Conservation (phyloP, 129 eudicot genomes). For the Centaurea solstitialis region DNA sequence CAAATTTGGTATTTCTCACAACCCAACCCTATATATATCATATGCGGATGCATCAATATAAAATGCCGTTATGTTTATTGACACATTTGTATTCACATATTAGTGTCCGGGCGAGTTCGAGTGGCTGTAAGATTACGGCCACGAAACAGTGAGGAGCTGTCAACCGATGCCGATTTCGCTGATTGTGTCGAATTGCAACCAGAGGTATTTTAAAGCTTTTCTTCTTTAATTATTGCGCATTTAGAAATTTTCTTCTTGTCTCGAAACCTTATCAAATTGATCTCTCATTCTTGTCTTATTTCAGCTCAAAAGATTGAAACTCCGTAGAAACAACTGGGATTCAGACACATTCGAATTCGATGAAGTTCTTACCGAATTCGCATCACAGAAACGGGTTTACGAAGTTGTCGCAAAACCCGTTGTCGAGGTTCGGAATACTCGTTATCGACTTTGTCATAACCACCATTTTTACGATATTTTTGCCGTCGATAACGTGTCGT, state of each 20-base stretch:
- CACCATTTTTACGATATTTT: background rate
- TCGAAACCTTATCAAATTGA: background rate
- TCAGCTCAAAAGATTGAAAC: constrained; percentile 89
- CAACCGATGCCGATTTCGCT: constrained; percentile 95
- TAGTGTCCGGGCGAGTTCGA: constrained; percentile 91
- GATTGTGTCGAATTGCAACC: constrained; percentile 98
- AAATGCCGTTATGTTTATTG: too few relatives aligned
- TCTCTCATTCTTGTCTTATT: constrained; percentile 7
- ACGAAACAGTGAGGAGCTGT: constrained; percentile 79
- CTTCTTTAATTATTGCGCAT: background rate
- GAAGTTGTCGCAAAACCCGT: constrained; percentile 99
- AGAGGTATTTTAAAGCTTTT: constrained; percentile 54
- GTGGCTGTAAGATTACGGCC: constrained; percentile 97
- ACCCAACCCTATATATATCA: too few relatives aligned
- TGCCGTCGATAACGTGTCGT: background rate
- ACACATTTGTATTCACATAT: background rate
- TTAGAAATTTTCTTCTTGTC: background rate
- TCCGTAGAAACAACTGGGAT: constrained; percentile 91
- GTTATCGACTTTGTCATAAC: background rate
- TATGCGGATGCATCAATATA: too few relatives aligned
- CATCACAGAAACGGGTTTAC: constrained; percentile 96
- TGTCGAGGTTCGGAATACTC: constrained; percentile 60
- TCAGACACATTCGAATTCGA: constrained; percentile 93
- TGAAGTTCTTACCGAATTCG: constrained; percentile 95
- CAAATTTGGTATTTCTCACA: too few relatives aligned